phyloP scores from a whole-genome alignment of 257 asterid species.

The Solanum dulcamara region DNA sequence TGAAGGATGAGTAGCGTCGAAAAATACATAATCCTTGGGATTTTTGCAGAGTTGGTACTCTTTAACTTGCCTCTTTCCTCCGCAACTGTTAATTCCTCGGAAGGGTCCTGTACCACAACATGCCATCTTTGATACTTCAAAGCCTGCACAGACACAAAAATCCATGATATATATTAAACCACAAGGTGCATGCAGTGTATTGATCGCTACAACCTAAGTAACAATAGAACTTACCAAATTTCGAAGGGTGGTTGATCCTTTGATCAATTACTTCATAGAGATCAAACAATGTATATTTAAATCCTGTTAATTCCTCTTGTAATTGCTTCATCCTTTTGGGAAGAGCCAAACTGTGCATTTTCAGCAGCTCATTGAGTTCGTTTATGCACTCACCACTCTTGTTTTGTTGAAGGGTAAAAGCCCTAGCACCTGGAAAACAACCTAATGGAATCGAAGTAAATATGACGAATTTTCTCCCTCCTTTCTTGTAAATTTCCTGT shows the following conservation, averaged over 20 bases:
- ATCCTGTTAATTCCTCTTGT: conserved; percentile 9
- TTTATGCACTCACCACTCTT: background rate
- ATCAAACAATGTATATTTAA: conserved; percentile 10
- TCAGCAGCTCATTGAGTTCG: background rate
- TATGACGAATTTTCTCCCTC: conserved; percentile 21
- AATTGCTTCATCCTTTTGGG: conserved; percentile 2
- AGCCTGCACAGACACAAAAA: conserved; percentile 9
- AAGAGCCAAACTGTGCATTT: conserved; percentile 1
- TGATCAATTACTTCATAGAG: background rate
- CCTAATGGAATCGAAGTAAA: conserved; percentile 5
- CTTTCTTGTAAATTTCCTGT: conserved; percentile 13
- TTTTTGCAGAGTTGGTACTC: conserved; percentile 30
- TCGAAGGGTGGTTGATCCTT: conserved; percentile 8
- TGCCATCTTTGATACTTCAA: conserved; percentile 32
- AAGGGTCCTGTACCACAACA: conserved; percentile 46
- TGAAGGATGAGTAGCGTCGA: conserved; percentile 33
- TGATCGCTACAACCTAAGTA: background rate
- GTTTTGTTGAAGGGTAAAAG: background rate
- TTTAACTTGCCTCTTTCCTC: conserved; percentile 32
- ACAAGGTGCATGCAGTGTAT: too few species aligned
- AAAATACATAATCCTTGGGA: conserved; percentile 28
- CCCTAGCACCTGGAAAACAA: conserved; percentile 7
- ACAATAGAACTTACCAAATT: conserved; percentile 9
- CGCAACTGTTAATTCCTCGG: conserved; percentile 35
- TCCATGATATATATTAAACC: background rate